Percentiles rank a stretch among this genome's conserved stretches.
Conservation (phyloP, 129 eudicot species). For the Tagetes erecta region DNA sequence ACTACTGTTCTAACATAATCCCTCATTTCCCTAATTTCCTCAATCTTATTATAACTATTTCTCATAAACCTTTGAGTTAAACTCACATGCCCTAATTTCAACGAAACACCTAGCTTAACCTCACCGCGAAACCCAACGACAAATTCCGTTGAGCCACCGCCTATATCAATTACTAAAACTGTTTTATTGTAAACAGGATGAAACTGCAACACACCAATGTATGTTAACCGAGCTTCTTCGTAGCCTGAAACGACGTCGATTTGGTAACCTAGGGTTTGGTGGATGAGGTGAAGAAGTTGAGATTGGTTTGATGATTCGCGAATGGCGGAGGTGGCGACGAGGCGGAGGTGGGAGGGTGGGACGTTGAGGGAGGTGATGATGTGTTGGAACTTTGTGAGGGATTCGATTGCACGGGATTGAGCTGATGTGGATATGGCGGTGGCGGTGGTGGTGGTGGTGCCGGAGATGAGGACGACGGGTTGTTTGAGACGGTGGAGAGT, state of each 20-base stretch:
- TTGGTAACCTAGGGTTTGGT: slow-evolving; percentile 46
- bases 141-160: slow-evolving; percentile 92
- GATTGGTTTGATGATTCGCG: slow-evolving; percentile 65
- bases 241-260: slow-evolving; percentile 56
- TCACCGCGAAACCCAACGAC: slow-evolving; percentile 49
- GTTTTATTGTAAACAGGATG: slow-evolving; percentile 42
- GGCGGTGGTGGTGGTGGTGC: slow-evolving; percentile 47
- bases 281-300: slow-evolving; percentile 36
- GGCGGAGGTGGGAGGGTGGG: slow-evolving; percentile 48
- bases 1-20: slow-evolving; percentile 44
- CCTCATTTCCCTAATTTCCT: slow-evolving; percentile 43
- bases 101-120: slow-evolving; percentile 45
- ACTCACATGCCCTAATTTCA: slow-evolving; percentile 73
- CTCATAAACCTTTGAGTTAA: slow-evolving; percentile 47
- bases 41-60: not conserved
- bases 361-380: slow-evolving; percentile 46
- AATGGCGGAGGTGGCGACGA: slow-evolving; percentile 89
- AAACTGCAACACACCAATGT: slow-evolving; percentile 67
- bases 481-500: slow-evolving; percentile 54
- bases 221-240: slow-evolving; percentile 68
- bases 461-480: slow-evolving; percentile 62
- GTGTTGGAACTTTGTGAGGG: slow-evolving; percentile 50
- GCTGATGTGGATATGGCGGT: slow-evolving; percentile 21
- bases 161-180: slow-evolving; percentile 68
- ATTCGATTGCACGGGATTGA: slow-evolving; percentile 46